These are phyloP conservation scores for Clonostachys sp. DNA, from an alignment of 2,329 filamentous ascomycete genomes.

Conservation along the genomic window DNA sequence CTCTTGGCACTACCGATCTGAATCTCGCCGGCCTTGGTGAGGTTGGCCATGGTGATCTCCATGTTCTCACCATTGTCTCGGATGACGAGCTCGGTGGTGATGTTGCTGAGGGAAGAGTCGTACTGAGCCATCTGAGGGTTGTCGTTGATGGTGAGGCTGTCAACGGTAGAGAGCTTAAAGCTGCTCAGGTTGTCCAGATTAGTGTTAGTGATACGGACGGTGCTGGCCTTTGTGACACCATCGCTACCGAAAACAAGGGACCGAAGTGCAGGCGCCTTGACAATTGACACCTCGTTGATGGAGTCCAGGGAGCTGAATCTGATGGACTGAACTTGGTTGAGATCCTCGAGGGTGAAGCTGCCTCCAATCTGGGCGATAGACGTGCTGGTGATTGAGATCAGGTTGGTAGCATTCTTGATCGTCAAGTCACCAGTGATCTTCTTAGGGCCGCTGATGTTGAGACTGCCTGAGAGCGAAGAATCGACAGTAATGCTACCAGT, in stretches of 20 bases:
- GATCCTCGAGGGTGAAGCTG: conserved; percentile 65
- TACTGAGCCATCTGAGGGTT: conserved; percentile 76
- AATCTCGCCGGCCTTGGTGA: conserved; percentile 50
- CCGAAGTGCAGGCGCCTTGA: conserved; percentile 59
- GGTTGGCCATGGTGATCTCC: conserved; percentile 69
- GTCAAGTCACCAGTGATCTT: conserved; percentile 53
- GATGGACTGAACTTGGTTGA: conserved; percentile 62
- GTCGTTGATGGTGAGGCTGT: conserved; percentile 80
- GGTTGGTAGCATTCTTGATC: conserved; percentile 51
- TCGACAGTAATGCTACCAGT: conserved; percentile 65
- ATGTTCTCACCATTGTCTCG: conserved; percentile 75
- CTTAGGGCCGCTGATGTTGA: conserved; percentile 59
- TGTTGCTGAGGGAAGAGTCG: conserved; percentile 72
- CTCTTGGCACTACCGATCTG: conserved; percentile 70
- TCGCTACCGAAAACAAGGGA: conserved; percentile 41
- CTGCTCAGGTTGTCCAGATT: conserved; percentile 73
- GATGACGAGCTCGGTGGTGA: conserved; percentile 67
- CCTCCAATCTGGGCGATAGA: conserved; percentile 63
- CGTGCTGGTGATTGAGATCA: conserved; percentile 59
- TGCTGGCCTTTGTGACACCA: conserved; percentile 61
- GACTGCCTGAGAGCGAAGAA: conserved; percentile 44
- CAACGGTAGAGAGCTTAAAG: conserved; percentile 72
- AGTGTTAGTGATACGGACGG: conserved; percentile 80
- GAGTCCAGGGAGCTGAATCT: conserved; percentile 59
- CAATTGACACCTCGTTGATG: conserved; percentile 66